These are phyloP conservation scores for Fusarium agapanthi DNA, from an alignment of 2,329 filamentous ascomycete genomes.

Conservation along the genomic window DNA sequence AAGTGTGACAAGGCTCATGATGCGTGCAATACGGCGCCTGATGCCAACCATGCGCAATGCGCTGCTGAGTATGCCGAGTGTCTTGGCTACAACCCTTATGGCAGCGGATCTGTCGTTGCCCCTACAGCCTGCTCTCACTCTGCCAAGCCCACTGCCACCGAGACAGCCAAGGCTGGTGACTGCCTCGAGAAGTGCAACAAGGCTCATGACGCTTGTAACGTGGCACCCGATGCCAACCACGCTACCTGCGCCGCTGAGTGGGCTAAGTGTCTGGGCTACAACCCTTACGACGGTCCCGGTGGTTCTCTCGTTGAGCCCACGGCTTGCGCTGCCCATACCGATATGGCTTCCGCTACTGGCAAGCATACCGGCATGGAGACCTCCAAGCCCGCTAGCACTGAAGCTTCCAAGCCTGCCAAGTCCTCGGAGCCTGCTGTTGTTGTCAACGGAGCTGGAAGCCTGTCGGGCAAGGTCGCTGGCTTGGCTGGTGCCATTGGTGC, in stretches of 20 bases:
- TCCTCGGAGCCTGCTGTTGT: neutral
- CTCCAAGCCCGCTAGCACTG: neutral
- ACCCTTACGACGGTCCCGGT: neutral
- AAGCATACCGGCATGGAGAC: neutral
- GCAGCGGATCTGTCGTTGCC: neutral
- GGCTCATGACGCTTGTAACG: neutral
- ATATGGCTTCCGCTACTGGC: neutral
- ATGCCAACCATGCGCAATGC: constrained; percentile 3
- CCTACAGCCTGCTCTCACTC: constrained; percentile 1
- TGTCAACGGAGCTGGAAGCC: constrained; percentile 2
- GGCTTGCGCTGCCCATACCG: neutral
- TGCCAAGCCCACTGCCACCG: neutral
- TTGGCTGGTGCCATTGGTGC: constrained; percentile 1
- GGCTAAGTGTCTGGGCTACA: neutral
- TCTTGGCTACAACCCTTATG: constrained; percentile 12
- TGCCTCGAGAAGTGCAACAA: constrained; percentile 2
- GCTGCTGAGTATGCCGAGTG: neutral
- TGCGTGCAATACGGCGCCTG: neutral
- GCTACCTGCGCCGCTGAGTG: constrained; percentile 1
- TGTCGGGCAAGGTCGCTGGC: neutral
- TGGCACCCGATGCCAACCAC: constrained; percentile 2
- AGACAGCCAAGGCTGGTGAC: neutral
- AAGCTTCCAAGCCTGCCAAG: neutral
- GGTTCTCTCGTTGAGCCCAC: neutral
- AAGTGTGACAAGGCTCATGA: constrained; percentile 3